Conservation (phyloP, 306 rosid genomes). For the Morella rubra region DNA sequence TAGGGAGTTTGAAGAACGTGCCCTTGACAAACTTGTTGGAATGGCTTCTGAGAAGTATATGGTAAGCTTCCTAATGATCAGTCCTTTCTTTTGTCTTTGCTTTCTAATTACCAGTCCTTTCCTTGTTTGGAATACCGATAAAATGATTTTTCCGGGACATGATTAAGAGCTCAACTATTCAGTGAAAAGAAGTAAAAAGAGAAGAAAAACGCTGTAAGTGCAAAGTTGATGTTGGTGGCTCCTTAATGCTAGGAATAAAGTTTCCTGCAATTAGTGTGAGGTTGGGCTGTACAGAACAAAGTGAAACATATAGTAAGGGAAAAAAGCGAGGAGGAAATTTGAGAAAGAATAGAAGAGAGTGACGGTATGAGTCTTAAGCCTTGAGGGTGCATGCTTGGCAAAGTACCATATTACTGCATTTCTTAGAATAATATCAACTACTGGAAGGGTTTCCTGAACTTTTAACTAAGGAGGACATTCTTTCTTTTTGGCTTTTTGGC, state of each 20-base stretch:
- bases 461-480: neutral
- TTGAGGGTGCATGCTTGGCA: neutral
- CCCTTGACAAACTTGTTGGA: constrained; percentile 73
- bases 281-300: neutral
- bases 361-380: neutral
- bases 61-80: constrained; percentile 53
- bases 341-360: neutral
- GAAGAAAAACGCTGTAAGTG: neutral
- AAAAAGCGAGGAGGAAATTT: too few relatives aligned
- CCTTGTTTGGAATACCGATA: constrained; percentile 2
- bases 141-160: neutral
- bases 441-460: constrained; percentile 2
- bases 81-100: constrained; percentile 18
- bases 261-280: neutral
- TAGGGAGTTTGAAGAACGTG: constrained; percentile 86
- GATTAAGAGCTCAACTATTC: neutral
- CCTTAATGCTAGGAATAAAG: neutral
- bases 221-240: neutral
- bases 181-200: neutral
- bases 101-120: constrained; percentile 4
- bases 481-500: neutral
- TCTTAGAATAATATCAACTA: neutral
- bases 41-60: constrained; percentile 81
- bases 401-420: neutral
- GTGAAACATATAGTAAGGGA: too few relatives aligned